These are phyloP conservation scores for Pyronema omphalodes DNA, from an alignment of 495 filamentous ascomycete species.

Conservation along the genomic window DNA sequence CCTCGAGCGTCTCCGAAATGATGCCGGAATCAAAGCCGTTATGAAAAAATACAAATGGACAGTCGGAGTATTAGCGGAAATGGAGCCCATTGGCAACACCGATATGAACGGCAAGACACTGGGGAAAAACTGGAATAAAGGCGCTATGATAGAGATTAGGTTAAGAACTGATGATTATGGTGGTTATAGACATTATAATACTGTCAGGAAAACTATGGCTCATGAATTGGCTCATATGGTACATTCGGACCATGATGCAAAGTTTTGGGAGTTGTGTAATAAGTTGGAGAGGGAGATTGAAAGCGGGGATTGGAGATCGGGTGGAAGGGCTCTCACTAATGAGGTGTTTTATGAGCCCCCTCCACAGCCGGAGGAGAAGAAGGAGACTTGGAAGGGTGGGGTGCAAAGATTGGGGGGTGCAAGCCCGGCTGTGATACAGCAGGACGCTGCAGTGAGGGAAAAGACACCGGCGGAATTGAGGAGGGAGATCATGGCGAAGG, in stretches of 20 bases:
- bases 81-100: slow-evolving; percentile 77
- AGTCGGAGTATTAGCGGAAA: slow-evolving; percentile 81
- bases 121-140: slow-evolving; percentile 72
- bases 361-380: slow-evolving; percentile 26
- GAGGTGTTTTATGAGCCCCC: slow-evolving; percentile 52
- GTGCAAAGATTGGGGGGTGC: slow-evolving; percentile 62
- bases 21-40: slow-evolving; percentile 64
- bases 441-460: slow-evolving; percentile 20
- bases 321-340: slow-evolving; percentile 43
- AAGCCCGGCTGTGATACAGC: slow-evolving; percentile 17
- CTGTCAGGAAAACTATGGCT: slow-evolving; percentile 76
- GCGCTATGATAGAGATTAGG: slow-evolving; percentile 80
- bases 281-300: slow-evolving; percentile 78
- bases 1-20: slow-evolving; percentile 56
- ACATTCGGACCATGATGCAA: slow-evolving; percentile 56
- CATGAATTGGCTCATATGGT: slow-evolving; percentile 94
- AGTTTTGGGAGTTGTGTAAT: slow-evolving; percentile 75
- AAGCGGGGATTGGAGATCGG: slow-evolving; percentile 49
- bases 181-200: slow-evolving; percentile 80
- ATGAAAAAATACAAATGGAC: slow-evolving; percentile 74
- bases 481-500: slow-evolving; percentile 24
- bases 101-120: slow-evolving; percentile 59
- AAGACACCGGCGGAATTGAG: slow-evolving; percentile 20
- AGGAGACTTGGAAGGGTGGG: slow-evolving; percentile 69
- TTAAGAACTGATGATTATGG: slow-evolving; percentile 85